Evolutionary conservation across 345 rosid species (phyloP).

Genomic region (Acer yangbiense): DNA sequence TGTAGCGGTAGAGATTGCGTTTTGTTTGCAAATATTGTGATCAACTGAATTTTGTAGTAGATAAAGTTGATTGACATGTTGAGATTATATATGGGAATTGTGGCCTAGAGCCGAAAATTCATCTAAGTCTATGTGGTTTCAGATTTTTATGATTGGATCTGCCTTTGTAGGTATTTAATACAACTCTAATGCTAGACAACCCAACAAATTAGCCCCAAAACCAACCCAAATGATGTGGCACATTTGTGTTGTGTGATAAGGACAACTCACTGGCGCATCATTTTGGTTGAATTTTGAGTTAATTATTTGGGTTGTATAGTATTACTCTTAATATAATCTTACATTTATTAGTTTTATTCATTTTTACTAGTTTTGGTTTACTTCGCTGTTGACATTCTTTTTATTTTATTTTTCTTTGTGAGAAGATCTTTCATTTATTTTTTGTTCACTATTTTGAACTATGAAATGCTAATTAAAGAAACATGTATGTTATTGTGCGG

Average conservation of each 20-base stretch:
- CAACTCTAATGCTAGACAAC: too few species aligned
- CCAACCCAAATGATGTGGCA: too few species aligned
- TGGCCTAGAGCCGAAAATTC: background rate
- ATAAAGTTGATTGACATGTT: background rate
- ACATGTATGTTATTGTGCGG: too few species aligned
- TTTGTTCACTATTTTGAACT: background rate
- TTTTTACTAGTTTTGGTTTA: background rate
- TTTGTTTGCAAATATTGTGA: background rate
- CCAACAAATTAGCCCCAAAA: too few species aligned
- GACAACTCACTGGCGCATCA: too few species aligned
- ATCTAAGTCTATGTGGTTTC: background rate
- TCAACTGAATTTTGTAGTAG: background rate
- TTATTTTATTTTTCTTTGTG: background rate
- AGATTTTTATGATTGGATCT: background rate
- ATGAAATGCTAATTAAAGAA: background rate
- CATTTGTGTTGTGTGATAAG: too few species aligned
- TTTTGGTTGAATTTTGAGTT: too few species aligned
- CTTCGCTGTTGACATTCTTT: background rate
- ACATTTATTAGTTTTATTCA: background rate
- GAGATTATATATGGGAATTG: background rate
- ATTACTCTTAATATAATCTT: too few species aligned
- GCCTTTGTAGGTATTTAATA: background rate
- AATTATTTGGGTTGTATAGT: too few species aligned
- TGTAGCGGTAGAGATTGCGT: background rate
- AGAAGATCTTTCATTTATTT: background rate